A percentile compares a stretch with the other conserved stretches of the same genome.
phyloP scores from a whole-genome alignment of 306 rosid genomes.

The Myrica gale region DNA sequence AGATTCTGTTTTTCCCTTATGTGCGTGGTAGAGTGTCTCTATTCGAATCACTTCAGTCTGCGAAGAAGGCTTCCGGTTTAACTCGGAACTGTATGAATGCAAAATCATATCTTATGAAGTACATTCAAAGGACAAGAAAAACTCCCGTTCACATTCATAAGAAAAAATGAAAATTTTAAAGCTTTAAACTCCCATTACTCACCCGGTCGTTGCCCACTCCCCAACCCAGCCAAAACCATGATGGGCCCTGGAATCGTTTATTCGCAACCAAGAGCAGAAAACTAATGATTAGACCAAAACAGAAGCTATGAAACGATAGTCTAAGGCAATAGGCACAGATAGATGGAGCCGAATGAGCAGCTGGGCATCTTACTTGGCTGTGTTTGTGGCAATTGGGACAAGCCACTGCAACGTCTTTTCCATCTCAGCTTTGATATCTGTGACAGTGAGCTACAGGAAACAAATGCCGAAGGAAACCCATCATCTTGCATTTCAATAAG shows the following conservation, averaged over 20 bases:
- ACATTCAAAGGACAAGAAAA: background rate
- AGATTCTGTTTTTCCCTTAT: conserved; percentile 65
- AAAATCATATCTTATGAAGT: conserved; percentile 11
- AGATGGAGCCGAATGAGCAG: conserved; percentile 20
- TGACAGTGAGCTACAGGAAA: conserved; percentile 56
- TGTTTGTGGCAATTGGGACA: conserved; percentile 79
- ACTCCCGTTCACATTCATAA: background rate
- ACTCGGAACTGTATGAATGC: conserved; percentile 52
- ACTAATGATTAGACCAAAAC: conserved; percentile 26
- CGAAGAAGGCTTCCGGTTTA: conserved; percentile 43
- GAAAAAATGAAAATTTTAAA: background rate
- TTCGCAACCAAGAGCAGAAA: conserved; percentile 33
- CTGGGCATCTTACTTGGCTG: conserved; percentile 69
- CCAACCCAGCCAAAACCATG: conserved; percentile 98
- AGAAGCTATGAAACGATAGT: conserved; percentile 5
- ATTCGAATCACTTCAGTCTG: conserved; percentile 59
- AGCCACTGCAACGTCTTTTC: conserved; percentile 83
- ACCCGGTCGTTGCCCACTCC: conserved; percentile 89
- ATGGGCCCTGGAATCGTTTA: conserved; percentile 60
- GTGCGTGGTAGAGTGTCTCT: conserved; percentile 83
- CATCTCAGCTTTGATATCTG: conserved; percentile 77
- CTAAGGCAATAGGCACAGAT: conserved; percentile 10
- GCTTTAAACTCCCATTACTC: conserved; percentile 29
- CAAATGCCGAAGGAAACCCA: conserved; percentile 16
- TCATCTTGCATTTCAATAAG: background rate